These are phyloP conservation scores for Chlorociboria aeruginascens DNA, from an alignment of 495 filamentous ascomycete genomes.

Conservation along the genomic window DNA sequence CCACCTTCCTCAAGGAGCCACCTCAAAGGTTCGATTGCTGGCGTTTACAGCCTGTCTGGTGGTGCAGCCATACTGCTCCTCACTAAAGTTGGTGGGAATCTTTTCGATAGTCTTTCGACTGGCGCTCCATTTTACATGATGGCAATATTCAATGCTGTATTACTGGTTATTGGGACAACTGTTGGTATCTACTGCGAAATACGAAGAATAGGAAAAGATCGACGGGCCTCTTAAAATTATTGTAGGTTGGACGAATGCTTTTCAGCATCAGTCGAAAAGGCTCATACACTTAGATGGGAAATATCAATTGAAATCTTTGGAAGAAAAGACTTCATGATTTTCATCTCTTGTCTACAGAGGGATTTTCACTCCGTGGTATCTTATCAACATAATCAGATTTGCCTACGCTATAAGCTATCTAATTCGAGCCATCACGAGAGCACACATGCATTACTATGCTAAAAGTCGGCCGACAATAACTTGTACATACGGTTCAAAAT, in stretches of 20 bases:
- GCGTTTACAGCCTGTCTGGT: conserved; percentile 81
- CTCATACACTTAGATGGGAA: too few relatives aligned
- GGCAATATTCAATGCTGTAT: conserved; percentile 68
- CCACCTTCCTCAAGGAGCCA: conserved; percentile 23
- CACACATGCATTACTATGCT: too few relatives aligned
- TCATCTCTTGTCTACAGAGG: too few relatives aligned
- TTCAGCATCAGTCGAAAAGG: background rate
- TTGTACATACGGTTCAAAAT: too few relatives aligned
- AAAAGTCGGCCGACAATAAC: too few relatives aligned
- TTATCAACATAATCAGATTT: too few relatives aligned
- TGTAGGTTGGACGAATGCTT: background rate
- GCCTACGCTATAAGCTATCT: too few relatives aligned
- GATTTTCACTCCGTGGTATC: too few relatives aligned
- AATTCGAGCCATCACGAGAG: too few relatives aligned
- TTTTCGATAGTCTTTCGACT: conserved; percentile 60
- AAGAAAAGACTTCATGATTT: too few relatives aligned
- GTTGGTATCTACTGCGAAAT: conserved; percentile 17
- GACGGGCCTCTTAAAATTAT: background rate
- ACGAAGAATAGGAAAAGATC: conserved; percentile 5
- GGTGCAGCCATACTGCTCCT: conserved; percentile 84
- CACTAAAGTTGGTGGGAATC: conserved; percentile 79
- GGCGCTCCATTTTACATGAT: conserved; percentile 88
- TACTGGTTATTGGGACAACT: conserved; percentile 46
- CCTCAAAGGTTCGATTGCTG: conserved; percentile 87
- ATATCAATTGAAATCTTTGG: too few relatives aligned